Percentiles rank a stretch among this genome's conserved stretches.
phyloP scores from a whole-genome alignment of 805 yeast genomes.

The Saccharomycopsis oosterbeekiorum region DNA sequence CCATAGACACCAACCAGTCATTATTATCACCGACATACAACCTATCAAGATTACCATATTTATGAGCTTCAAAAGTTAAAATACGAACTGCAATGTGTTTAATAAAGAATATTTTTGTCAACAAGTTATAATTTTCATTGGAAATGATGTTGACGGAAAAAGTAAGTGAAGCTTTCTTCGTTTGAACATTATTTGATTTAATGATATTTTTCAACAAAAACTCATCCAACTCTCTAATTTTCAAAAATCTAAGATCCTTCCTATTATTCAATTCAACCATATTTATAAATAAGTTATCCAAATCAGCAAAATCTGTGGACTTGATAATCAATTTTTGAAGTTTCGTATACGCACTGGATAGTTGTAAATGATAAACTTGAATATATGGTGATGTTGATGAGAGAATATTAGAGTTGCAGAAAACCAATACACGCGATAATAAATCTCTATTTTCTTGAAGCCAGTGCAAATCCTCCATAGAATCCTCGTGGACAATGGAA shows the following conservation, averaged over 20 bases:
- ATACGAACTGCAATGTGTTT: conserved; percentile 57
- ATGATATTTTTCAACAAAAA: conserved; percentile 51
- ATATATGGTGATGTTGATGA: conserved; percentile 31
- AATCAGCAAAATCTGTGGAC: conserved; percentile 27
- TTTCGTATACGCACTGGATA: conserved; percentile 58
- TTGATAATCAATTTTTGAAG: conserved; percentile 42
- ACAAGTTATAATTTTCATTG: conserved; percentile 33
- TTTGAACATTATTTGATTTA: conserved; percentile 34
- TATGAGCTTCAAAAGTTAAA: conserved; percentile 50
- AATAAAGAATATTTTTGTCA: conserved; percentile 52
- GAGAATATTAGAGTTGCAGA: background rate
- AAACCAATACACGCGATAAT: conserved; percentile 20
- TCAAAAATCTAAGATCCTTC: conserved; percentile 23
- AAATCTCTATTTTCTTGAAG: conserved; percentile 39
- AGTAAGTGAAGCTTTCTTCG: conserved; percentile 42
- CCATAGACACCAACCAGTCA: conserved; percentile 58
- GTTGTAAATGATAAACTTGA: conserved; percentile 56
- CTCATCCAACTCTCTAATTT: conserved; percentile 41
- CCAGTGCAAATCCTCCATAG: conserved; percentile 37
- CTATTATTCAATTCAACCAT: conserved; percentile 35
- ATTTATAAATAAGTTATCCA: conserved; percentile 34
- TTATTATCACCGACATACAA: conserved; percentile 29
- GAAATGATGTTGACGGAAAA: conserved; percentile 42
- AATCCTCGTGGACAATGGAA: conserved; percentile 41
- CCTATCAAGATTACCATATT: conserved; percentile 36